Conservation (phyloP, 805 yeast genomes). For the Yarrowia sp. region DNA sequence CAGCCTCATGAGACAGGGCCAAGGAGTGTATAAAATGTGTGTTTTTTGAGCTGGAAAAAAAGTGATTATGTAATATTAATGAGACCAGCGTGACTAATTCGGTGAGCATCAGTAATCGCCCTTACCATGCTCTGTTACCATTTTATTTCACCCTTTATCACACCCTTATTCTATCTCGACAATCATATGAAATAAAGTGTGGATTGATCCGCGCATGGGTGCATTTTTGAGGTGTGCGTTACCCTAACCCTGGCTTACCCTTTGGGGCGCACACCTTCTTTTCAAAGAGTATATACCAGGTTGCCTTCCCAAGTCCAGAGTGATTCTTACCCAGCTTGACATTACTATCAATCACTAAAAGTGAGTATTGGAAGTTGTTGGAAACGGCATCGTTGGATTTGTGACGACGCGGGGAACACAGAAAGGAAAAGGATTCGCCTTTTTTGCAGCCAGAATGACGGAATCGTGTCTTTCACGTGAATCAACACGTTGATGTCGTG, state of each 20-base stretch:
- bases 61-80: too few species aligned
- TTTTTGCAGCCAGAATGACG: too few species aligned
- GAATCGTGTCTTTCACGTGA: background rate
- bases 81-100: too few species aligned
- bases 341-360: slow-evolving; percentile 11
- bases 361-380: background rate
- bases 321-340: slow-evolving; percentile 6
- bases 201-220: slow-evolving; percentile 15
- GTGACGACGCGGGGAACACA: too few species aligned
- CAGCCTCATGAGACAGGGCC: too few species aligned
- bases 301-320: slow-evolving; percentile 18
- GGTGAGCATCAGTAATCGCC: too few species aligned
- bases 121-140: too few species aligned
- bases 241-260: background rate
- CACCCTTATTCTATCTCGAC: background rate
- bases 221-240: background rate
- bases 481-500: background rate
- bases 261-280: background rate
- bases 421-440: too few species aligned
- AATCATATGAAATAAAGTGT: slow-evolving; percentile 7
- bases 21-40: too few species aligned
- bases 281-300: background rate
- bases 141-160: background rate
- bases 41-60: too few species aligned
- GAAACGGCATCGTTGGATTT: background rate